Percentiles rank a stretch among this genome's conserved stretches.
Evolutionary conservation across 495 filamentous ascomycete species (phyloP).

Genomic region (Cetradonia linearis): DNA sequence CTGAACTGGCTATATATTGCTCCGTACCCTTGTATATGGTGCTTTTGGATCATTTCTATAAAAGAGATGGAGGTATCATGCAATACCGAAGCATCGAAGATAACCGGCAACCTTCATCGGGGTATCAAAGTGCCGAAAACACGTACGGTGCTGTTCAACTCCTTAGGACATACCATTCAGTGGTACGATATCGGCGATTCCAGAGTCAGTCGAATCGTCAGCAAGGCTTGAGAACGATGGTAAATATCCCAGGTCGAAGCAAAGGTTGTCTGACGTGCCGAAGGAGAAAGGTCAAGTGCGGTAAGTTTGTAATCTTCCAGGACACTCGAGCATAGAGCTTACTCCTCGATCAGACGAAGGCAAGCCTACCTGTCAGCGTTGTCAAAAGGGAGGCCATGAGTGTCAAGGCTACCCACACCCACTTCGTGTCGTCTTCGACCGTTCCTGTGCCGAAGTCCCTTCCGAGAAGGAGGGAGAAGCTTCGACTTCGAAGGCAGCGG

Average conservation of each 20-base stretch:
- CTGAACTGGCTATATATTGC: neutral
- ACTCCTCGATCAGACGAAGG: constrained; percentile 23
- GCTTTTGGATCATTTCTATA: neutral
- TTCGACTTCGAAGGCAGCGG: neutral
- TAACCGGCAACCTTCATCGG: neutral
- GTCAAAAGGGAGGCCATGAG: constrained; percentile 21
- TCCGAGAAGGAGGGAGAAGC: neutral
- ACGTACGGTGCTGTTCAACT: neutral
- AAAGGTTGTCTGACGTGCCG: constrained; percentile 30
- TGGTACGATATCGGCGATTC: neutral
- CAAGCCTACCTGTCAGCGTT: constrained; percentile 25
- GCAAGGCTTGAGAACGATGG: constrained; percentile 17
- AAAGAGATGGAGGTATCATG: neutral
- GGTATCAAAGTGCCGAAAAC: neutral
- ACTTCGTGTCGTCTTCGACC: constrained; percentile 9
- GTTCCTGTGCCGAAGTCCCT: constrained; percentile 1
- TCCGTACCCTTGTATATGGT: neutral
- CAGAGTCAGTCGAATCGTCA: neutral
- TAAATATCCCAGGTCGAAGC: constrained; percentile 28
- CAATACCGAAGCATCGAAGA: neutral
- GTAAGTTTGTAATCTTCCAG: constrained; percentile 14
- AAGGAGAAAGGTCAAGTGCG: constrained; percentile 26
- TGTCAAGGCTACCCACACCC: constrained; percentile 25
- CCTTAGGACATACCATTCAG: neutral
- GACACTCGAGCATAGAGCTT: neutral